Percentiles rank a stretch among this genome's conserved stretches.
Evolutionary conservation across 73 alveolate genomes (phyloP).

Genomic region (Tetrahymena thermophila): DNA sequence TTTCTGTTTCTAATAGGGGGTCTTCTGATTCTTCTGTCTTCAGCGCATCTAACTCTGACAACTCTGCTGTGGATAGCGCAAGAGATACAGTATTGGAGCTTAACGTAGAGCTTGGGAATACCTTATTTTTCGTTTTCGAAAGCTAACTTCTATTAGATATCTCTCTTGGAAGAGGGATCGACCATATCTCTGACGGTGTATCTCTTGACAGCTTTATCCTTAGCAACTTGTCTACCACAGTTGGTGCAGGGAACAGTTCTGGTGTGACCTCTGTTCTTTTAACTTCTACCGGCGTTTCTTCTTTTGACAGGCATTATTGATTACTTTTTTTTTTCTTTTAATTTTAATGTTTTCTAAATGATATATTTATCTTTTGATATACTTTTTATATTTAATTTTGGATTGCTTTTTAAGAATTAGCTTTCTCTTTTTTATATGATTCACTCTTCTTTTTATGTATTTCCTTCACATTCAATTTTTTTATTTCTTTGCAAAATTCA

Average conservation of each 20-base stretch:
- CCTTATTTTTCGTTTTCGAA: constrained; percentile 35
- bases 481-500: neutral
- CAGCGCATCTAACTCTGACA: constrained; percentile 86
- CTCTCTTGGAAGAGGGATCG: constrained; percentile 96
- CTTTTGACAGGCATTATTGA: constrained; percentile 78
- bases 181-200: constrained; percentile 92
- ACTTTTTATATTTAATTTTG: constrained; percentile 7
- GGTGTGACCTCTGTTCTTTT: constrained; percentile 96
- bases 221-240: constrained; percentile 93
- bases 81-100: constrained; percentile 71
- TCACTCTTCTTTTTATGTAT: neutral
- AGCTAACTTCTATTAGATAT: constrained; percentile 83
- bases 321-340: constrained; percentile 15
- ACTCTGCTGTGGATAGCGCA: constrained; percentile 94
- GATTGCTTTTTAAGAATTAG: neutral
- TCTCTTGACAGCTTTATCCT: constrained; percentile 95
- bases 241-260: constrained; percentile 92
- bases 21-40: constrained; percentile 64
- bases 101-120: neutral
- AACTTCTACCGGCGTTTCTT: constrained; percentile 97
- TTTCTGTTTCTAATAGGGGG: neutral
- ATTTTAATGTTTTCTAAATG: constrained; percentile 19
- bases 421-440: neutral
- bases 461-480: neutral
- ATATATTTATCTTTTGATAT: neutral